Percentiles rank a stretch among this genome's conserved stretches.
phyloP scores from a whole-genome alignment of 2,329 filamentous ascomycete species.

The Exophiala xenobiotica region DNA sequence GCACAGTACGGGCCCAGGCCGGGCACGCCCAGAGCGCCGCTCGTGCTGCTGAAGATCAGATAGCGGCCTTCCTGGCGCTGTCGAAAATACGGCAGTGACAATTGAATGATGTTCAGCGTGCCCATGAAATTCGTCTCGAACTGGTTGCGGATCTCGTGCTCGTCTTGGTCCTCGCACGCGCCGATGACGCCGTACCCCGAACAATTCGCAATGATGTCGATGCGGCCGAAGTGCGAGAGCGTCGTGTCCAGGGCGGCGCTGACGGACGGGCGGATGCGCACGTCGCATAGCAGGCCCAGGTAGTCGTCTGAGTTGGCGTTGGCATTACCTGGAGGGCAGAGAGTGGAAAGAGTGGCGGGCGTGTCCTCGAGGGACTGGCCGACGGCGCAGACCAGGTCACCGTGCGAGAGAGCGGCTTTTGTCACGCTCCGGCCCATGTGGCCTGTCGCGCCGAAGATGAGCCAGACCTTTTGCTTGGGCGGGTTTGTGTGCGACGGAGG shows the following conservation, averaged over 20 bases:
- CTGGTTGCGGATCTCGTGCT: constrained; percentile 89
- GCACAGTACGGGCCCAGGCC: constrained; percentile 93
- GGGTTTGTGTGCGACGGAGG: constrained; percentile 72
- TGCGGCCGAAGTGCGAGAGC: constrained; percentile 71
- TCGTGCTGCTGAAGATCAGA: constrained; percentile 90
- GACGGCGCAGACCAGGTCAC: constrained; percentile 82
- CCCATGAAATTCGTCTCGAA: constrained; percentile 99
- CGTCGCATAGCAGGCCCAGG: constrained; percentile 82
- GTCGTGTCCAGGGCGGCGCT: constrained; percentile 67
- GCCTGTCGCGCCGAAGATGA: constrained; percentile 94
- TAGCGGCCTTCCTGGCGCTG: constrained; percentile 74
- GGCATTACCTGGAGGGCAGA: constrained; percentile 68
- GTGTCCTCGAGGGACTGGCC: constrained; percentile 78
- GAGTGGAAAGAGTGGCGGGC: neutral
- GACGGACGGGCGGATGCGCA: constrained; percentile 78
- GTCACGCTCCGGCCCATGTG: constrained; percentile 92
- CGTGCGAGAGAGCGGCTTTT: constrained; percentile 74
- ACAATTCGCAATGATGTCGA: constrained; percentile 91
- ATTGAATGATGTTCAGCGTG: constrained; percentile 87
- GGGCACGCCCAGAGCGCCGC: constrained; percentile 87
- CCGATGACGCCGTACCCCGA: constrained; percentile 95
- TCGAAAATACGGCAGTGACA: constrained; percentile 83
- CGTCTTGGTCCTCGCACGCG: constrained; percentile 93
- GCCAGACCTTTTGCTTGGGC: constrained; percentile 78
- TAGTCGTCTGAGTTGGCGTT: constrained; percentile 57